These are phyloP conservation scores for Aspergillus bombycis DNA, from an alignment of 2,329 filamentous ascomycete genomes.

Conservation along the genomic window DNA sequence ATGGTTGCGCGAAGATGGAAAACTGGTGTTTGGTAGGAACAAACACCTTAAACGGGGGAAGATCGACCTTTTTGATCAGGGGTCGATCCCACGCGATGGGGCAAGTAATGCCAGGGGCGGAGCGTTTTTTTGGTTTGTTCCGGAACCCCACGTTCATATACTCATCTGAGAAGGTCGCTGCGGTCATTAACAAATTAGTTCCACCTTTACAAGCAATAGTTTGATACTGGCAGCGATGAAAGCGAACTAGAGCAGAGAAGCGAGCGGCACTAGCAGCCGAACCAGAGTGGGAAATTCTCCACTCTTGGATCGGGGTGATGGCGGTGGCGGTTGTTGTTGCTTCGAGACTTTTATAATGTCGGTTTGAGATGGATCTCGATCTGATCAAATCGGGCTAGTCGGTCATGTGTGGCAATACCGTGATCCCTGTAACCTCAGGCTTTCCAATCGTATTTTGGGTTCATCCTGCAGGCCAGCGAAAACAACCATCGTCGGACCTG, in stretches of 20 bases:
- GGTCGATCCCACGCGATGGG: constrained; percentile 12
- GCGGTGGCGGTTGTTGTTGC: not conserved
- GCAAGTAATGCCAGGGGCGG: not conserved
- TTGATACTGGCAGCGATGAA: not conserved
- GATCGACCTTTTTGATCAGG: constrained; percentile 8
- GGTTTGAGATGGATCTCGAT: not conserved
- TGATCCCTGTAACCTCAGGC: not conserved
- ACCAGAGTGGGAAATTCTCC: not conserved
- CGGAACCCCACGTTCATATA: not conserved
- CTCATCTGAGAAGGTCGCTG: not conserved
- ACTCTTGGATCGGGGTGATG: not conserved
- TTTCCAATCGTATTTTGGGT: not conserved
- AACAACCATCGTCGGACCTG: not conserved
- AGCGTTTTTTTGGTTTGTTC: not conserved
- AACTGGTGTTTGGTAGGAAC: not conserved
- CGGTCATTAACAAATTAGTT: not conserved
- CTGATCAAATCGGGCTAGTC: not conserved
- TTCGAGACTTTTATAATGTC: not conserved
- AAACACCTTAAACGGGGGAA: constrained; percentile 1
- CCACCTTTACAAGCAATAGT: not conserved
- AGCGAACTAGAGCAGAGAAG: not conserved
- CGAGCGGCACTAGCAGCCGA: not conserved
- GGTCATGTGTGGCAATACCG: not conserved
- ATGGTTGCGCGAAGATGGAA: constrained; percentile 9
- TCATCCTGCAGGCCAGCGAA: not conserved